Conservation (phyloP, 2,329 filamentous ascomycete genomes). For the Calonectria naviculata region DNA sequence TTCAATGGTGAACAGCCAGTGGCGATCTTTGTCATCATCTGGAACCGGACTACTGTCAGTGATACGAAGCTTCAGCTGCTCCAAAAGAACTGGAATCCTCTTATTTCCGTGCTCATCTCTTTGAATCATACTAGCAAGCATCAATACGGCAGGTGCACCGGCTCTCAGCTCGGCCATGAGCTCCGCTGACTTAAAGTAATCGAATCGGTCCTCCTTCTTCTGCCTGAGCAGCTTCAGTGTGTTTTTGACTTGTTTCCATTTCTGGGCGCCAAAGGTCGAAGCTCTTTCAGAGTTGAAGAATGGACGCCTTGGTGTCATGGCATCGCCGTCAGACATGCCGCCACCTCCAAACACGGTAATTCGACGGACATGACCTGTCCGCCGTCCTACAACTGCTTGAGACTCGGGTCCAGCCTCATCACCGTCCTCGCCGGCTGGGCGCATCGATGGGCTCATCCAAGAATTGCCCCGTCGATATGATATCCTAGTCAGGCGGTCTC, state of each 20-base stretch:
- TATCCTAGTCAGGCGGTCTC: constrained; percentile 65
- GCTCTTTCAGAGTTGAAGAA: constrained; percentile 75
- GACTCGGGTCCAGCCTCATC: constrained; percentile 66
- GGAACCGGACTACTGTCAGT: constrained; percentile 81
- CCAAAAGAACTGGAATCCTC: constrained; percentile 92
- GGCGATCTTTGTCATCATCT: constrained; percentile 72
- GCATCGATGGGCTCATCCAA: constrained; percentile 64
- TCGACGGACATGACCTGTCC: constrained; percentile 72
- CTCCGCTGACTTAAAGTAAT: constrained; percentile 95
- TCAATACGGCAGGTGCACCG: constrained; percentile 90
- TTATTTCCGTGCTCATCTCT: constrained; percentile 96
- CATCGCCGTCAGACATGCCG: constrained; percentile 73
- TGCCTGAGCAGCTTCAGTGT: constrained; percentile 83
- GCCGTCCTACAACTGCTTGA: constrained; percentile 58
- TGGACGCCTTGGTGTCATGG: constrained; percentile 65
- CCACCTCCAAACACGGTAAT: constrained; percentile 74
- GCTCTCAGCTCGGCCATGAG: constrained; percentile 95
- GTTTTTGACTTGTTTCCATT: constrained; percentile 94
- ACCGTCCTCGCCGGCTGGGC: constrained; percentile 59
- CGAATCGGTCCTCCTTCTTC: constrained; percentile 88
- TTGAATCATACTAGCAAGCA: constrained; percentile 98
- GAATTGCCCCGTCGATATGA: constrained; percentile 66
- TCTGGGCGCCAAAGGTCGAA: constrained; percentile 80
- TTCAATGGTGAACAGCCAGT: constrained; percentile 90
- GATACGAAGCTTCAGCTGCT: constrained; percentile 91